A percentile compares a stretch with the other conserved stretches of the same genome.
Evolutionary conservation across 768 basidiomycete species (phyloP).

Genomic region (Rossbeevera mucosa): DNA sequence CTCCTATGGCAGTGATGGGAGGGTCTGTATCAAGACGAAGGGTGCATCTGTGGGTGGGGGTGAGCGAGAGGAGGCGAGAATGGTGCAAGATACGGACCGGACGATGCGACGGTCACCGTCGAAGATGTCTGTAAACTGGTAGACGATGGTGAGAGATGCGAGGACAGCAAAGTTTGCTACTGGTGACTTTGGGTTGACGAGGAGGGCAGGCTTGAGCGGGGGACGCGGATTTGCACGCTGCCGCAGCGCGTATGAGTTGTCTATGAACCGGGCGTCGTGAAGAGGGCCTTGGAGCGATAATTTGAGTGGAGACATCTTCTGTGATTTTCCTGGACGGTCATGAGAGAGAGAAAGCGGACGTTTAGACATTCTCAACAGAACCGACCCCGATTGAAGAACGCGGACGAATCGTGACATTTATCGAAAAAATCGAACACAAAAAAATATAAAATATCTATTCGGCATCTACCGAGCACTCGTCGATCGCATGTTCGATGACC

Average conservation of each 20-base stretch:
- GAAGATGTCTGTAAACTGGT: slow-evolving; percentile 11
- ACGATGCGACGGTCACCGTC: slow-evolving; percentile 17
- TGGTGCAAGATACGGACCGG: slow-evolving; percentile 14
- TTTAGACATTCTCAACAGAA: slow-evolving; percentile 4
- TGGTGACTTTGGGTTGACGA: slow-evolving; percentile 50
- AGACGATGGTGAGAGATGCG: slow-evolving; percentile 12
- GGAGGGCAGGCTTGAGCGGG: slow-evolving; percentile 27
- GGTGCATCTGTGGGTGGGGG: slow-evolving; percentile 14
- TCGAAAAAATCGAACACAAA: neutral
- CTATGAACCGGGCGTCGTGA: slow-evolving; percentile 34
- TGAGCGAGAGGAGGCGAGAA: neutral
- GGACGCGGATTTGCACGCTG: slow-evolving; percentile 8
- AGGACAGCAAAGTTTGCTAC: slow-evolving; percentile 39
- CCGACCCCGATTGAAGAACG: neutral
- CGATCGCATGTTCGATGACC: slow-evolving; percentile 45
- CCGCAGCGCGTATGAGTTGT: slow-evolving; percentile 15
- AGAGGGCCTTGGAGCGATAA: slow-evolving; percentile 31
- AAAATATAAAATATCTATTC: neutral
- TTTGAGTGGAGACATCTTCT: neutral
- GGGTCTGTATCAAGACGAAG: slow-evolving; percentile 26
- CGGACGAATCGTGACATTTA: neutral
- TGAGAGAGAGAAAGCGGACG: slow-evolving; percentile 4
- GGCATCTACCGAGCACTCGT: slow-evolving; percentile 20
- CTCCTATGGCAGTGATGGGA: slow-evolving; percentile 57
- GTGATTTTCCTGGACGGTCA: slow-evolving; percentile 17